phyloP scores from a whole-genome alignment of 768 basidiomycete genomes.

The Boletus tylopilopsis region DNA sequence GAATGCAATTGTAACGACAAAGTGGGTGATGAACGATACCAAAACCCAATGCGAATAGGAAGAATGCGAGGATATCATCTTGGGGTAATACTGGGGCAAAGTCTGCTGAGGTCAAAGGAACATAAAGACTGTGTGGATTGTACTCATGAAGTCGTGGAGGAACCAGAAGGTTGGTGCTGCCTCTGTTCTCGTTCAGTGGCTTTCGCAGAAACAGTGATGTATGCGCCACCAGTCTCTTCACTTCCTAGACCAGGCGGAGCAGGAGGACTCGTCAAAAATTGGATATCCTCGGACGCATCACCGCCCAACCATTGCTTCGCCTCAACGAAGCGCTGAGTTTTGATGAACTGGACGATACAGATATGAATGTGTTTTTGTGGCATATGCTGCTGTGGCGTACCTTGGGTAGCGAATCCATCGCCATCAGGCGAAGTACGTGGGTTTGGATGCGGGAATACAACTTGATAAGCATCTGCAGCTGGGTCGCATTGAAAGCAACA shows the following conservation, averaged over 20 bases:
- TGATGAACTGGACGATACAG: constrained; percentile 64
- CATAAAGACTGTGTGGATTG: constrained; percentile 16
- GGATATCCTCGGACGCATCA: constrained; percentile 63
- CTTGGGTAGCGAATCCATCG: constrained; percentile 98
- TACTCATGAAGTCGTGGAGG: constrained; percentile 30
- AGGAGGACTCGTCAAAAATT: constrained; percentile 51
- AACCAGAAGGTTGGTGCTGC: constrained; percentile 22
- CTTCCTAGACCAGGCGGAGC: constrained; percentile 66
- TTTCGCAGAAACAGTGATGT: constrained; percentile 81
- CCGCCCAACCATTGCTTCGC: constrained; percentile 78
- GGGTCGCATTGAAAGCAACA: constrained; percentile 86
- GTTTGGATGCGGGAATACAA: constrained; percentile 95
- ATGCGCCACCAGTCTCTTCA: constrained; percentile 80
- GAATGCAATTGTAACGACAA: constrained; percentile 21
- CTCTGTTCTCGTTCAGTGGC: constrained; percentile 61
- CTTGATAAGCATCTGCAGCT: constrained; percentile 88
- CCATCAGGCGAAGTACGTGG: constrained; percentile 97
- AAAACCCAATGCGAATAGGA: constrained; percentile 18
- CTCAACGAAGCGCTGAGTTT: constrained; percentile 76
- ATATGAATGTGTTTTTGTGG: constrained; percentile 7
- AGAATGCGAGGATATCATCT: constrained; percentile 27
- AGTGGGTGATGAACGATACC: constrained; percentile 21
- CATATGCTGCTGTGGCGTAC: constrained; percentile 36
- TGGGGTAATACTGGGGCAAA: constrained; percentile 23
- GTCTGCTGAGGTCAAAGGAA: constrained; percentile 17